phyloP scores from a whole-genome alignment of 2,329 filamentous ascomycete genomes.

The Teratosphaeria viscida region DNA sequence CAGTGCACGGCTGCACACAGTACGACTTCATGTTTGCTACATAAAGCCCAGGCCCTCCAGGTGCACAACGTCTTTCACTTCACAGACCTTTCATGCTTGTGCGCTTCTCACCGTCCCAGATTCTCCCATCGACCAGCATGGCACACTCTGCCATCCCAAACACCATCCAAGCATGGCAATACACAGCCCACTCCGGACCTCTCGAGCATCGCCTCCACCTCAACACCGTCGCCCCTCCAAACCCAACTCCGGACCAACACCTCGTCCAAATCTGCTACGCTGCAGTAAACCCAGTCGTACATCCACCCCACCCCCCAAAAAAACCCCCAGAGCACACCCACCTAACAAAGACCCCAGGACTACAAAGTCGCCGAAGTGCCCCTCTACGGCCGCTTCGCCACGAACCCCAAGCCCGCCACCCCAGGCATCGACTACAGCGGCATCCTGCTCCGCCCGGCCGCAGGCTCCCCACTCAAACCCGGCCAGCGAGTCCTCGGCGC shows the following conservation, averaged over 20 bases:
- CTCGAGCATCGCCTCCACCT: slow-evolving; percentile 46
- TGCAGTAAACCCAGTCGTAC: slow-evolving; percentile 38
- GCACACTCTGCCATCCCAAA: slow-evolving; percentile 12
- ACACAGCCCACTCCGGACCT: slow-evolving; percentile 33
- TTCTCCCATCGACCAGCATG: not conserved
- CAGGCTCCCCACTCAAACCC: slow-evolving; percentile 19
- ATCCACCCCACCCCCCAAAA: not conserved
- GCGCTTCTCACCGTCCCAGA: not conserved
- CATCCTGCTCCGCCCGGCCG: slow-evolving; percentile 33
- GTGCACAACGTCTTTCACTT: too few species aligned
- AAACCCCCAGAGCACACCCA: slow-evolving; percentile 29
- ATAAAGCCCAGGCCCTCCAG: too few species aligned
- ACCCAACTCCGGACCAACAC: slow-evolving; percentile 33
- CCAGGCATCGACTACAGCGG: slow-evolving; percentile 45
- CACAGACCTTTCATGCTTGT: too few species aligned
- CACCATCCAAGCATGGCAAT: slow-evolving; percentile 50
- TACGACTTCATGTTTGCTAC: too few species aligned
- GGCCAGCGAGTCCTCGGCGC: slow-evolving; percentile 33
- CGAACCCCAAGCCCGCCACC: slow-evolving; percentile 31
- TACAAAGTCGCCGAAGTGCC: slow-evolving; percentile 50
- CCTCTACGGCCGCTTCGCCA: slow-evolving; percentile 26
- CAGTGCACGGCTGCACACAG: too few species aligned
- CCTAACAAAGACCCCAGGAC: slow-evolving; percentile 29
- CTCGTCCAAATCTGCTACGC: slow-evolving; percentile 46
- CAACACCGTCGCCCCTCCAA: slow-evolving; percentile 31